Evolutionary conservation across 192 early-diverging fungal species (phyloP), one percentile per base, ranked within the genome.

Genomic region (Entophlyctis luteolus): DNA sequence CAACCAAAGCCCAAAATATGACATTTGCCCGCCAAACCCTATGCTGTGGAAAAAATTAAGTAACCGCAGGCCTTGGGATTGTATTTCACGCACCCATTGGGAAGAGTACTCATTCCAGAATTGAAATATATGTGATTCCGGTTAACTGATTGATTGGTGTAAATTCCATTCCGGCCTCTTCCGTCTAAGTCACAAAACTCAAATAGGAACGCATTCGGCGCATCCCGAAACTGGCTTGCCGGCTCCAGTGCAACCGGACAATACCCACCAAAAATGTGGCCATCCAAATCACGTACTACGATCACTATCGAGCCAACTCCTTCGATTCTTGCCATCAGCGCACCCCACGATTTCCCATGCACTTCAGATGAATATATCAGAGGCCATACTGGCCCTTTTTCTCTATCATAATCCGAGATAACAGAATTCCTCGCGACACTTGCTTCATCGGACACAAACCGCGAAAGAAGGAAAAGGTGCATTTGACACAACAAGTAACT

Each of bases 301-400:
- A 63, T 14, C 5, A 63, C 12, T 12, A 63, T 5, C 8, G 60
- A 49, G 5, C 60, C 60, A 14, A 33, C 28, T n/a, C 47, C n/a
- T 48, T 63, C 60, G 31, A 49, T 49, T 8, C 22, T 8, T 12
- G 27, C 3, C 20, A 32, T 63, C 29, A 63, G 47, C 10, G 60
- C 27, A 31, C 47, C 47, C 60, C 60, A 63, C 5, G 60, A 47
- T 49, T 63, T 63, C 16, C 60, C 60, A 33, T 63, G 42, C 16
- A n/a, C 35, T 18, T 32, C 10, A 0, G 60, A 37, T 8, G 46
- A 48, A 25, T 63, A 63, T 5, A 63, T 20, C 25, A 63, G 47
- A 5, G 42, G 47, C 46, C 47, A 63, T 1, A n/a, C n/a, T n/a
- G n/a, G n/a, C n/a, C n/a, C n/a, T n/a, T n/a, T n/a, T n/a, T n/a